Percentiles rank a stretch among this genome's conserved stretches.
These are phyloP conservation scores for Henckelia pumila DNA, from an alignment of 257 asterid species.

Conservation along the genomic window DNA sequence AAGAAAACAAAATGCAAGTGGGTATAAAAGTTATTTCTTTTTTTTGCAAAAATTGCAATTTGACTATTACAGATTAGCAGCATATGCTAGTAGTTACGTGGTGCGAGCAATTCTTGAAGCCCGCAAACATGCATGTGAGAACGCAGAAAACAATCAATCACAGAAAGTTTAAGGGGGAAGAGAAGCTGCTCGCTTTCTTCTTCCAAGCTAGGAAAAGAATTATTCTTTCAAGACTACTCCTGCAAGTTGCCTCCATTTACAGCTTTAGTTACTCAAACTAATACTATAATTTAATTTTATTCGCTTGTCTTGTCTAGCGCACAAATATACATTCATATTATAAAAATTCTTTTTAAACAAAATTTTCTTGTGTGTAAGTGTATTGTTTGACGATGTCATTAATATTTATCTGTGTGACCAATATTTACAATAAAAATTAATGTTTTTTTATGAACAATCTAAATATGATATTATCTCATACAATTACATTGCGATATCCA, in stretches of 20 bases:
- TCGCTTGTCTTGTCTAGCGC: too few relatives aligned
- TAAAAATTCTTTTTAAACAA: too few relatives aligned
- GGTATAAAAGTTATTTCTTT: neutral
- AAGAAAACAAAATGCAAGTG: slow-evolving; percentile 2
- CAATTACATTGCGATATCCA: too few relatives aligned
- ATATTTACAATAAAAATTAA: too few relatives aligned
- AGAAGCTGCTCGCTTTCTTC: slow-evolving; percentile 33
- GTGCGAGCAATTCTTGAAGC: slow-evolving; percentile 18
- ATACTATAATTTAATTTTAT: too few relatives aligned
- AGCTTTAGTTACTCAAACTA: neutral
- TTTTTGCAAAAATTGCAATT: slow-evolving; percentile 6
- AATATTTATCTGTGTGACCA: too few relatives aligned
- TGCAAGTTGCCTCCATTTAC: slow-evolving; percentile 17
- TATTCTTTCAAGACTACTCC: slow-evolving; percentile 36
- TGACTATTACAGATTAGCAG: slow-evolving; percentile 1
- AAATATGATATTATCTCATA: too few relatives aligned
- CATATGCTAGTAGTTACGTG: slow-evolving; percentile 17
- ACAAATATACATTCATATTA: too few relatives aligned
- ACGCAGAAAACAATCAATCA: neutral
- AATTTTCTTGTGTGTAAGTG: too few relatives aligned
- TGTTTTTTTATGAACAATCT: too few relatives aligned
- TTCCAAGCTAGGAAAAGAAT: slow-evolving; percentile 67
- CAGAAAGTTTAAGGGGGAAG: neutral
- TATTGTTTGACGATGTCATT: too few relatives aligned
- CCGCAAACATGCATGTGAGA: neutral